Conservation (phyloP, 495 filamentous ascomycete species). For the Trichocladium uniseriatum region DNA sequence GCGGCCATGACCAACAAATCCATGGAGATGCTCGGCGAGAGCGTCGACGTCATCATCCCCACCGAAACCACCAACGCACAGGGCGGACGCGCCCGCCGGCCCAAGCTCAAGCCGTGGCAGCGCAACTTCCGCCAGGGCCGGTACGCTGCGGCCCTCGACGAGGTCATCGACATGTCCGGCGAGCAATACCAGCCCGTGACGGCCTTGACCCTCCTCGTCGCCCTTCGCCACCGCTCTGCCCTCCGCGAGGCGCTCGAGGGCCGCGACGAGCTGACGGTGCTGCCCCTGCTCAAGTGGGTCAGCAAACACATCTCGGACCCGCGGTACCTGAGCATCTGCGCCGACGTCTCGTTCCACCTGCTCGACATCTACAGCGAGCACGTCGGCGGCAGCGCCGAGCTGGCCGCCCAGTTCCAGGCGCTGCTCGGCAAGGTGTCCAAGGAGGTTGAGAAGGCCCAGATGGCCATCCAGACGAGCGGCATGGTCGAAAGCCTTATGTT, state of each 20-base stretch:
- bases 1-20: slow-evolving; percentile 65
- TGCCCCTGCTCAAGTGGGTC: slow-evolving; percentile 78
- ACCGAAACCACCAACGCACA: slow-evolving; percentile 18
- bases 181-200: slow-evolving; percentile 47
- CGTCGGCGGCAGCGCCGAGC: slow-evolving; percentile 60
- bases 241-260: slow-evolving; percentile 69
- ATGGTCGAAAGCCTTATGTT: slow-evolving; percentile 72
- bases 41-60: slow-evolving; percentile 71
- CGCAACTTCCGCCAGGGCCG: slow-evolving; percentile 65
- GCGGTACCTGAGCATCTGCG: slow-evolving; percentile 63
- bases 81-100: slow-evolving; percentile 42
- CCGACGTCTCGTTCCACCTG: slow-evolving; percentile 69
- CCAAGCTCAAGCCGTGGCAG: slow-evolving; percentile 69
- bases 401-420: slow-evolving; percentile 54
- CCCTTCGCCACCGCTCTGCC: slow-evolving; percentile 80
- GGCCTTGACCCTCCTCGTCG: slow-evolving; percentile 67
- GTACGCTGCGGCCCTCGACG: slow-evolving; percentile 69
- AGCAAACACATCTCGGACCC: slow-evolving; percentile 69
- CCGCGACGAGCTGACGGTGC: slow-evolving; percentile 72
- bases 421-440: slow-evolving; percentile 59
- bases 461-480: slow-evolving; percentile 65
- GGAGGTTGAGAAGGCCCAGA: slow-evolving; percentile 73
- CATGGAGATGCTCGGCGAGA: slow-evolving; percentile 76
- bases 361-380: slow-evolving; percentile 82
- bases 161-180: slow-evolving; percentile 48